phyloP scores from a whole-genome alignment of 139 green algal genomes.

The Desmodesmus armatus region DNA sequence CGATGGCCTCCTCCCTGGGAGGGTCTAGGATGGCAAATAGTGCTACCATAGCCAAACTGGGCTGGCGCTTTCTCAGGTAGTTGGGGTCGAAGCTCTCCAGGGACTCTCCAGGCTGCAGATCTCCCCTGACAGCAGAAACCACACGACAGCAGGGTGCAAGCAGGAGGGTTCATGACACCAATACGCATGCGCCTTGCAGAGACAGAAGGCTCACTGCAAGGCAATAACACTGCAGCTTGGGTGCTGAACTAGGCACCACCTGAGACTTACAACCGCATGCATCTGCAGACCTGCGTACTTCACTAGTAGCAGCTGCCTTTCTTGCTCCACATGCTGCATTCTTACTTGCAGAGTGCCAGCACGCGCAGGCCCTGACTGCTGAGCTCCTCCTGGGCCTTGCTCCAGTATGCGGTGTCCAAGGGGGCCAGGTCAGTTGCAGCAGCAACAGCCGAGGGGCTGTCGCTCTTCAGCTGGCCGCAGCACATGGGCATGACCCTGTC shows the following conservation, averaged over 20 bases:
- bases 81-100: not conserved
- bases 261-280: too few relatives aligned
- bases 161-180: too few relatives aligned
- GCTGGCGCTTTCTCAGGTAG: slow-evolving; percentile 21
- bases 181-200: not conserved
- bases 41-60: slow-evolving; percentile 37
- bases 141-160: too few relatives aligned
- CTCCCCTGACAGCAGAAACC: slow-evolving; percentile 18
- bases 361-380: slow-evolving; percentile 53
- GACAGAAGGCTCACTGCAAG: not conserved
- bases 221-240: too few relatives aligned
- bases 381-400: slow-evolving; percentile 46
- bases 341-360: slow-evolving; percentile 49
- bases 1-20: slow-evolving; percentile 56
- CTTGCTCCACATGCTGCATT: too few relatives aligned
- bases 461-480: slow-evolving; percentile 2
- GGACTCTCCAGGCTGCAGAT: slow-evolving; percentile 11
- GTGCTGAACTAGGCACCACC: too few relatives aligned
- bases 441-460: not conserved
- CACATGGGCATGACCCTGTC: slow-evolving; percentile 55
- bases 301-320: too few relatives aligned
- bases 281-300: too few relatives aligned
- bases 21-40: slow-evolving; percentile 58
- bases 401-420: slow-evolving; percentile 44
- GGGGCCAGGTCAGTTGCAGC: slow-evolving; percentile 21